Percentiles rank a stretch among this genome's conserved stretches.
Conservation (phyloP, 2,329 filamentous ascomycete genomes). For the Botryotinia convoluta region DNA sequence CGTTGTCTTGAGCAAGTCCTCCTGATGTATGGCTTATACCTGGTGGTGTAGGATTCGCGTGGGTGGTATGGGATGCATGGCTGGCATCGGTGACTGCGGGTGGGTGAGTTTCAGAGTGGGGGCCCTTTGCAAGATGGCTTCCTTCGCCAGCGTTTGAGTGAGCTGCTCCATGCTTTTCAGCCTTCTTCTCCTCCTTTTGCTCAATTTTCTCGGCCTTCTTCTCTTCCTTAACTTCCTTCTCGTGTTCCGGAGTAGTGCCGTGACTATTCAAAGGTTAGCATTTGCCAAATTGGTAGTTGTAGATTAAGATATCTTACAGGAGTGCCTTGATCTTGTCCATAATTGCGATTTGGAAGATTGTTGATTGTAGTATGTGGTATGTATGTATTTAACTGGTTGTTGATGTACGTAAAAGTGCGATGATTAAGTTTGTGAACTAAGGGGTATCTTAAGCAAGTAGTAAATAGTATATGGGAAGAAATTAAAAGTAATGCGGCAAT, state of each 20-base stretch:
- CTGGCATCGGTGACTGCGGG: conserved; percentile 27
- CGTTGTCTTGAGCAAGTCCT: conserved; percentile 3
- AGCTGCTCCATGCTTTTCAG: background rate
- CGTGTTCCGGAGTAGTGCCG: conserved; percentile 12
- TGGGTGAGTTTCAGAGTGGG: conserved; percentile 13
- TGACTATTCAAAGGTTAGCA: conserved; percentile 13
- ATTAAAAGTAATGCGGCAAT: background rate
- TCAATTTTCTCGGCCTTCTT: conserved; percentile 4
- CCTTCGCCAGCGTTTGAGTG: conserved; percentile 20
- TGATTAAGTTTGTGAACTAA: background rate
- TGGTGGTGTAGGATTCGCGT: background rate
- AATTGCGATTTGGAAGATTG: conserved; percentile 20
- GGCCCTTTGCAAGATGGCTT: conserved; percentile 21
- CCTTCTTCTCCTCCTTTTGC: conserved; percentile 12
- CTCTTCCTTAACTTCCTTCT: conserved; percentile 1
- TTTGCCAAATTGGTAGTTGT: background rate
- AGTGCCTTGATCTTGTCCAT: conserved; percentile 40
- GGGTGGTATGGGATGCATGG: background rate
- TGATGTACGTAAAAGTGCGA: background rate
- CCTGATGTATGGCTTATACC: background rate
- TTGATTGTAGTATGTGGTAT: background rate
- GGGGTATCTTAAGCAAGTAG: conserved; percentile 19
- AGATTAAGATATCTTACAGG: conserved; percentile 29
- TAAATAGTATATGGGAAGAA: background rate
- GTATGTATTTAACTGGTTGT: background rate